Percentiles rank a stretch among this genome's conserved stretches.
phyloP scores from a whole-genome alignment of 768 basidiomycete species.

The Lentinus brumalis region DNA sequence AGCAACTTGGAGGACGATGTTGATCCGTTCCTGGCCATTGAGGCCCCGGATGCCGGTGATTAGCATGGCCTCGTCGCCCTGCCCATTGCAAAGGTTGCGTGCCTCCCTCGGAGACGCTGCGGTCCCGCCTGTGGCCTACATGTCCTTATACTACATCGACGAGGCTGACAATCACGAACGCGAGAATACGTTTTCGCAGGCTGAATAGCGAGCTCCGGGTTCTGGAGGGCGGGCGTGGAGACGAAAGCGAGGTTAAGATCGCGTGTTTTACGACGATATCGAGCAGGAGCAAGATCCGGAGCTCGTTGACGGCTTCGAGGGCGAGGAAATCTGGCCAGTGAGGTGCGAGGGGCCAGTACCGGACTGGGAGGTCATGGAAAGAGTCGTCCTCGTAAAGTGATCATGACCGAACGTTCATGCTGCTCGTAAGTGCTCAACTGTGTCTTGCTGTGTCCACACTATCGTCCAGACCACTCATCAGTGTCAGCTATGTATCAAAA shows the following conservation, averaged over 20 bases:
- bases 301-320: conserved; percentile 26
- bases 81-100: conserved; percentile 35
- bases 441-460: too few relatives aligned
- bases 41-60: too few relatives aligned
- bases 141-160: conserved; percentile 74
- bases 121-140: conserved; percentile 67
- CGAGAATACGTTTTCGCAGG: conserved; percentile 41
- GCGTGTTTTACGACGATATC: conserved; percentile 12
- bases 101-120: conserved; percentile 37
- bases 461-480: too few relatives aligned
- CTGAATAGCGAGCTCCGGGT: conserved; percentile 42
- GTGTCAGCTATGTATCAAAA: too few relatives aligned
- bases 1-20: too few relatives aligned
- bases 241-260: conserved; percentile 11
- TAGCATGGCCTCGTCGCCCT: too few relatives aligned
- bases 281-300: conserved; percentile 8
- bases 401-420: not conserved
- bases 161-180: conserved; percentile 67
- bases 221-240: conserved; percentile 31
- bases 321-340: conserved; percentile 32
- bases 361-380: conserved; percentile 28
- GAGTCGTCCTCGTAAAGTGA: conserved; percentile 16
- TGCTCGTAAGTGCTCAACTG: too few relatives aligned
- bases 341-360: conserved; percentile 31
- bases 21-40: too few relatives aligned